A percentile compares a stretch with the other conserved stretches of the same genome.
These are phyloP conservation scores for Orbilia quercus DNA, from an alignment of 2,329 filamentous ascomycete genomes.

Conservation along the genomic window DNA sequence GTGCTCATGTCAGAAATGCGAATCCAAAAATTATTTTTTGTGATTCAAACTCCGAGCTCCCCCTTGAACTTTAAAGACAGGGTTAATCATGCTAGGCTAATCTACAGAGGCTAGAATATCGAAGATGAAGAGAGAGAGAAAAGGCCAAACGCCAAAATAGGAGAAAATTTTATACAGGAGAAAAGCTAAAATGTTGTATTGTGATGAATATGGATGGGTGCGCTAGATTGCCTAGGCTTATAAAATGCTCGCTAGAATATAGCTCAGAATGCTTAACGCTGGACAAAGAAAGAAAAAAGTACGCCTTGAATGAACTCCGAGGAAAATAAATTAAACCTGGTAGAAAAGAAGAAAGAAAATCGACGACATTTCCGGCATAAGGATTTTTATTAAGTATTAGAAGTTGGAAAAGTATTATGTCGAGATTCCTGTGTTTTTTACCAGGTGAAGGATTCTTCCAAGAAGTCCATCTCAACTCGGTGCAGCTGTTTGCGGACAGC, in stretches of 20 bases:
- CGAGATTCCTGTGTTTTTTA: slow-evolving; percentile 62
- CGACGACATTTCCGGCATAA: slow-evolving; percentile 31
- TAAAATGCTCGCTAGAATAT: slow-evolving; percentile 34
- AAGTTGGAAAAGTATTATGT: slow-evolving; percentile 21
- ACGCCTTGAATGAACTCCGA: slow-evolving; percentile 47
- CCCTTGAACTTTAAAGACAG: slow-evolving; percentile 26
- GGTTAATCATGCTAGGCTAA: slow-evolving; percentile 26
- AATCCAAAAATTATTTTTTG: slow-evolving; percentile 23
- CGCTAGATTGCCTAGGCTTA: slow-evolving; percentile 12
- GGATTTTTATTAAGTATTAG: slow-evolving; percentile 26
- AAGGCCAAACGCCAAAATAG: slow-evolving; percentile 34
- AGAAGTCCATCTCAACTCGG: slow-evolving; percentile 77
- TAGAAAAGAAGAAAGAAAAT: slow-evolving; percentile 15
- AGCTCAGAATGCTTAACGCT: slow-evolving; percentile 33
- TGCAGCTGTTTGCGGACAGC: slow-evolving; percentile 75
- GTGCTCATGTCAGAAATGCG: slow-evolving; percentile 6
- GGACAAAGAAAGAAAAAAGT: slow-evolving; percentile 14
- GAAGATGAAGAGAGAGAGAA: slow-evolving; percentile 19
- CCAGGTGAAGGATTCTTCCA: slow-evolving; percentile 81
- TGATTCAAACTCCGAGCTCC: slow-evolving; percentile 33
- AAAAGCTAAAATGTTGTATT: slow-evolving; percentile 18
- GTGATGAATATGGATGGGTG: neutral
- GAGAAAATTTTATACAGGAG: slow-evolving; percentile 46
- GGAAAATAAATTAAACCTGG: slow-evolving; percentile 37
- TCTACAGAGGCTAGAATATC: slow-evolving; percentile 18